These are phyloP conservation scores for Kernera saxatilis DNA, from an alignment of 345 rosid species.

Conservation along the genomic window DNA sequence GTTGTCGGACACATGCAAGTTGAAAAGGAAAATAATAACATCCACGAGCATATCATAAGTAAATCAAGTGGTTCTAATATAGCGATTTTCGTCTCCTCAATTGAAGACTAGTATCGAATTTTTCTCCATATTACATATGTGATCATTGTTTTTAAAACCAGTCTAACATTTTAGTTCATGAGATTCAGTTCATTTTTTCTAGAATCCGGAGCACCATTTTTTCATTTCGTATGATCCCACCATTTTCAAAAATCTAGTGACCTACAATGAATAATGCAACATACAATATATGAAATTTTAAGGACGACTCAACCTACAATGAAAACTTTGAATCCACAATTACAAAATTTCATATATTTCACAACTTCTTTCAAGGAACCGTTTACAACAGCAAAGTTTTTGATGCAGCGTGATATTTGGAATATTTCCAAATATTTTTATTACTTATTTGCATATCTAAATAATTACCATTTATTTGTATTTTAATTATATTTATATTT, in stretches of 20 bases:
- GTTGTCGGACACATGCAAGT: conserved; percentile 16
- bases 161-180: neutral
- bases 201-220: neutral
- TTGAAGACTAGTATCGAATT: neutral
- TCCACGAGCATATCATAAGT: neutral
- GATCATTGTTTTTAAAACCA: neutral
- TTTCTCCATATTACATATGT: neutral
- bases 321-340: neutral
- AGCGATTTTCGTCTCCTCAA: conserved; percentile 2
- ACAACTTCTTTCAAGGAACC: too few species aligned
- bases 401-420: too few species aligned
- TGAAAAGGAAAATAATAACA: neutral
- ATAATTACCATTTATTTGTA: too few species aligned
- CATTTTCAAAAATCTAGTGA: neutral
- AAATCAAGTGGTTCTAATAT: neutral
- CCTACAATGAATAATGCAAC: too few species aligned
- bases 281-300: neutral
- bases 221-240: neutral
- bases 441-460: too few species aligned
- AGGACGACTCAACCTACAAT: neutral
- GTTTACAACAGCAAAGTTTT: too few species aligned
- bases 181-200: neutral
- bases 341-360: neutral
- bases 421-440: too few species aligned
- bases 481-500: too few species aligned